Evolutionary conservation across 768 basidiomycete species (phyloP), one percentile per base, ranked within the genome.

Genomic region (Tricholoma bakamatsutake): DNA sequence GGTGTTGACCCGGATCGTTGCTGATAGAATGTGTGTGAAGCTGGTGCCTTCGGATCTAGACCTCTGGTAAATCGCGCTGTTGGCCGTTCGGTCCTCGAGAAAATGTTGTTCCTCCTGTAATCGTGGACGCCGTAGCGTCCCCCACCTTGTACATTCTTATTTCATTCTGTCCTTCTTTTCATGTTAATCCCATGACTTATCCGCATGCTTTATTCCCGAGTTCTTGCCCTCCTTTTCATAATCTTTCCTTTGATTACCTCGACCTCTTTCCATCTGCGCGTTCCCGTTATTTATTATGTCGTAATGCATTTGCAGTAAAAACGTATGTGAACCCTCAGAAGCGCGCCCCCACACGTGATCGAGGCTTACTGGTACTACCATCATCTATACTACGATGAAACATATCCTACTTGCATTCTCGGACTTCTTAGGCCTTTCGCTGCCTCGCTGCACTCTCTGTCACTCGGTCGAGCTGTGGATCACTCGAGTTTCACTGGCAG

Each of bases 211-310:
- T 52, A 27, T 40, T 53, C 50, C 55, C 53, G 58, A 56, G 27
- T 62, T 54, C 54, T 56, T 56, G 48, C 60, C 61, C 49, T 69
- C 66, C 63, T 69, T 62, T 64, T 61, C 68, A 65, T 69, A 21
- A 24, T 1, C 27, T 6, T 24, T 71, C 34, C 34, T 35, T 35
- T 35, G 4, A 9, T 12, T 11, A 35, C 34, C 34, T 35, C 21
- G 21, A 24, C 21, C 12, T 35, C 12, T 4, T 35, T 35, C 12
- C 12, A 35, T 35, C 2, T 35, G 34, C 34, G 10, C 34, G 9
- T 35, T 35, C 12, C 2, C 34, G 34, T 35, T 35, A 35, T 35
- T 35, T 35, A 35, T 35, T 35, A 35, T 35, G 34, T 35, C 34
- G 34, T 35, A 35, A 35, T 35, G 34, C 10, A 35, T 11, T 35